phyloP scores from a whole-genome alignment of 2,329 filamentous ascomycete species.

The Camillea tinctor region DNA sequence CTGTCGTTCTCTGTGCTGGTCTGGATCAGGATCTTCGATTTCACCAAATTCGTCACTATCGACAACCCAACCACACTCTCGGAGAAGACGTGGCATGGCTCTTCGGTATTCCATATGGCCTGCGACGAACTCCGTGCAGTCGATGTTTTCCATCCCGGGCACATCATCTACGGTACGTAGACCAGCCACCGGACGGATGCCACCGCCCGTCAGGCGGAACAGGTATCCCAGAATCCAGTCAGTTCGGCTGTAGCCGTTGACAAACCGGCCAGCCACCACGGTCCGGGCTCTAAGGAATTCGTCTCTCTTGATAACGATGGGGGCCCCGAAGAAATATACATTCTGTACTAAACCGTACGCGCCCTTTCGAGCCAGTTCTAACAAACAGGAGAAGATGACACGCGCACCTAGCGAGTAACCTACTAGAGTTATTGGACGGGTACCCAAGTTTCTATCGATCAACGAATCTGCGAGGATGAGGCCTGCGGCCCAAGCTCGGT shows the following conservation, averaged over 20 bases:
- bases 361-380: conserved; percentile 80
- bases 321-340: conserved; percentile 91
- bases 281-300: conserved; percentile 79
- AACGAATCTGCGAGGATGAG: conserved; percentile 93
- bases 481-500: conserved; percentile 83
- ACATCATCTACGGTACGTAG: conserved; percentile 73
- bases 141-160: conserved; percentile 83
- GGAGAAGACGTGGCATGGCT: conserved; percentile 84
- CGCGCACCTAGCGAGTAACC: conserved; percentile 91
- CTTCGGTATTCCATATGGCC: conserved; percentile 97
- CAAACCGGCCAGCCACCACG: conserved; percentile 88
- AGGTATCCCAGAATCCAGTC: conserved; percentile 98
- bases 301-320: conserved; percentile 86
- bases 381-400: conserved; percentile 88
- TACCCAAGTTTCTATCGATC: conserved; percentile 86
- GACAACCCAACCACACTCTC: conserved; percentile 86
- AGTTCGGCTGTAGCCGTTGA: conserved; percentile 91
- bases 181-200: conserved; percentile 84
- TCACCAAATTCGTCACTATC: conserved; percentile 93
- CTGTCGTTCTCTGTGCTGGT: conserved; percentile 84
- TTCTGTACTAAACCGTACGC: conserved; percentile 90
- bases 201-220: conserved; percentile 90
- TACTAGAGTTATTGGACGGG: conserved; percentile 86
- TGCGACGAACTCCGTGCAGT: conserved; percentile 80
- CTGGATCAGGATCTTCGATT: conserved; percentile 95